phyloP scores from a whole-genome alignment of 129 eudicot genomes.

The Solidago caesia region DNA sequence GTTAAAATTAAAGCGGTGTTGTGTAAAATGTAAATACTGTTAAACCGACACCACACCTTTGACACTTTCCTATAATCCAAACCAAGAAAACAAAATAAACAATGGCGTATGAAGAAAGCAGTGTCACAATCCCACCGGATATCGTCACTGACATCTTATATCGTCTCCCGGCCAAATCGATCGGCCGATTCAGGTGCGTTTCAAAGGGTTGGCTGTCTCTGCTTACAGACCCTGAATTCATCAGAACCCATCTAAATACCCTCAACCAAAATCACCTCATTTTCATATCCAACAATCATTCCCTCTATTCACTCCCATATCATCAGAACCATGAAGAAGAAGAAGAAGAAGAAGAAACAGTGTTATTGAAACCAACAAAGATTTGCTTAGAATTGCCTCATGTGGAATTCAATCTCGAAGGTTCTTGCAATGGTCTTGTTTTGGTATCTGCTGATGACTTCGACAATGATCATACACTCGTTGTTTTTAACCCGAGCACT shows the following conservation, averaged over 20 bases:
- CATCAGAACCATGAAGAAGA: neutral
- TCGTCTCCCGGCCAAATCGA: neutral
- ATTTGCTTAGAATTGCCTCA: neutral
- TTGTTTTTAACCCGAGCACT: slow-evolving; percentile 52
- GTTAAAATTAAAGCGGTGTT: too few relatives aligned
- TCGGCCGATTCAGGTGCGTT: slow-evolving; percentile 10
- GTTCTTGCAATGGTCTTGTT: slow-evolving; percentile 61
- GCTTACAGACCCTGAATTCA: neutral
- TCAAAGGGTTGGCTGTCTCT: slow-evolving; percentile 10
- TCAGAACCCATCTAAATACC: neutral
- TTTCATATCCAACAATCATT: neutral
- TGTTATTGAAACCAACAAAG: neutral
- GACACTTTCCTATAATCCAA: neutral
- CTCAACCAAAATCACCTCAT: neutral
- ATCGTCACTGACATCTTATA: slow-evolving; percentile 7
- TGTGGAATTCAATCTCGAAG: slow-evolving; percentile 17
- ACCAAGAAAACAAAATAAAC: neutral
- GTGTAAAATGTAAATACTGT: too few relatives aligned
- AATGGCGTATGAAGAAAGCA: neutral
- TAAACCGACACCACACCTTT: neutral
- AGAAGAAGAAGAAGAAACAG: neutral
- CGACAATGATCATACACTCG: too few relatives aligned
- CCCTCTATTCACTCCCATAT: slow-evolving; percentile 5
- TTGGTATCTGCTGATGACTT: slow-evolving; percentile 16
- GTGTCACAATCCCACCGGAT: neutral